Evolutionary conservation across 768 basidiomycete species (phyloP).

Genomic region (Asterophora parasitica): DNA sequence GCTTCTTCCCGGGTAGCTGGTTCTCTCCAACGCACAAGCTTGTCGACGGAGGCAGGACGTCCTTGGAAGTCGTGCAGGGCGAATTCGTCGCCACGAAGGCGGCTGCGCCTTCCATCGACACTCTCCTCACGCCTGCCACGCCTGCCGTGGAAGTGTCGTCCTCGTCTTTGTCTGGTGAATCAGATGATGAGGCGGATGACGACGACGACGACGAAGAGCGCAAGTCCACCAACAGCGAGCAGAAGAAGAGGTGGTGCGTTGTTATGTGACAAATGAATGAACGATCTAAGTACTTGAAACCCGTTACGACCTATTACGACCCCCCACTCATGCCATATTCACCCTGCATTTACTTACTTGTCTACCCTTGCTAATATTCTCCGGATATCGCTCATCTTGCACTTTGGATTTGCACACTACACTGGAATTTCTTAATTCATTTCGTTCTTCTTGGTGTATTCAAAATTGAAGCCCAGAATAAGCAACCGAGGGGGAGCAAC

Average conservation of each 20-base stretch:
- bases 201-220: slow-evolving; percentile 14
- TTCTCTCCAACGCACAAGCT: slow-evolving; percentile 32
- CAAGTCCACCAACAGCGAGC: slow-evolving; percentile 19
- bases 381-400: slow-evolving; percentile 2
- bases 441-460: background rate
- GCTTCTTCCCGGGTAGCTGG: slow-evolving; percentile 57
- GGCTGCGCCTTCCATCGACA: slow-evolving; percentile 20
- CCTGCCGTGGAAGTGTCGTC: slow-evolving; percentile 7
- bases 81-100: slow-evolving; percentile 36
- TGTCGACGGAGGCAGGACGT: slow-evolving; percentile 38
- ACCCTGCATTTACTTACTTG: background rate
- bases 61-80: slow-evolving; percentile 46
- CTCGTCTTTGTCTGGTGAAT: slow-evolving; percentile 7
- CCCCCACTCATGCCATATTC: slow-evolving; percentile 9
- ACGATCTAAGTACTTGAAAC: background rate
- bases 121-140: slow-evolving; percentile 18
- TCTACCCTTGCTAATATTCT: slow-evolving; percentile 9
- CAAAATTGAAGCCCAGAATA: too few species aligned
- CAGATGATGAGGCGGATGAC: background rate
- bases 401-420: slow-evolving; percentile 10
- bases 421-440: slow-evolving; percentile 6
- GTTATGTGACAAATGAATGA: slow-evolving; percentile 29
- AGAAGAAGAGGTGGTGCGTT: slow-evolving; percentile 35
- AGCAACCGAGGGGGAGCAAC: too few species aligned
- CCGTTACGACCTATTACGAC: slow-evolving; percentile 16